Evolutionary conservation across 2,329 filamentous ascomycete species (phyloP), one percentile per base, ranked within the genome.

Genomic region (Sporothrix variecibatus): DNA sequence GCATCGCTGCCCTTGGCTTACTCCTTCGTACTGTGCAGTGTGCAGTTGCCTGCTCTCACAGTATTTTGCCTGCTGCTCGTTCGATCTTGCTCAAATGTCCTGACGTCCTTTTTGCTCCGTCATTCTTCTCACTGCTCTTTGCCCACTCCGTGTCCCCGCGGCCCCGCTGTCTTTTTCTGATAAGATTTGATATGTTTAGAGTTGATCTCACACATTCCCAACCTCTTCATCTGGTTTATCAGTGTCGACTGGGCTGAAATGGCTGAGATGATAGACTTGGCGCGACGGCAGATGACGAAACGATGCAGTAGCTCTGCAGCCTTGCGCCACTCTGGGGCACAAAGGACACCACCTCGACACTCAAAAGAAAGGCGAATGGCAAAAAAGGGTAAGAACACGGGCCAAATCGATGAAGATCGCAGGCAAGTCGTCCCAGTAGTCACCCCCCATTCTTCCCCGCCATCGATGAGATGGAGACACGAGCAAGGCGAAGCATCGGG

Each of bases 231-330:
- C n/a, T 26, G 34, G 28, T 60, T 34, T 60, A 34, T 6, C 3
- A 20, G 51, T 56, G 15, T 31, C 34, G n/a, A 17, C 40, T 68
- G 40, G 40, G n/a, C 64, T 49, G 20, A 49, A 51, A 53, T 51
- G 28, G 26, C 17, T 28, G 12, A 28, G 31, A 38, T 34, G 28
- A 15, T 8, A 20, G 15, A 38, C 65, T 69, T 69, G 46, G 65
- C 65, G 46, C 46, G 23, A 26, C 46, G 26, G 67, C 28, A 34
- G 28, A 69, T 69, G 67, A 69, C 67, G 67, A 69, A 51, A 69
- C 28, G 28, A 53, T 53, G 67, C 67, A 69, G 67, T 69, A 56
- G 67, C 20, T 53, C 46, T n/a, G 67, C 67, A 53, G 67, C 67
- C 67, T 68, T 53, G 46, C 67, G 67, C 67, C 67, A 53, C 67